A percentile compares a stretch with the other conserved stretches of the same genome.
These are phyloP conservation scores for Vanrija sp. DNA, from an alignment of 1,284 basidiomycete genomes.

Conservation along the genomic window DNA sequence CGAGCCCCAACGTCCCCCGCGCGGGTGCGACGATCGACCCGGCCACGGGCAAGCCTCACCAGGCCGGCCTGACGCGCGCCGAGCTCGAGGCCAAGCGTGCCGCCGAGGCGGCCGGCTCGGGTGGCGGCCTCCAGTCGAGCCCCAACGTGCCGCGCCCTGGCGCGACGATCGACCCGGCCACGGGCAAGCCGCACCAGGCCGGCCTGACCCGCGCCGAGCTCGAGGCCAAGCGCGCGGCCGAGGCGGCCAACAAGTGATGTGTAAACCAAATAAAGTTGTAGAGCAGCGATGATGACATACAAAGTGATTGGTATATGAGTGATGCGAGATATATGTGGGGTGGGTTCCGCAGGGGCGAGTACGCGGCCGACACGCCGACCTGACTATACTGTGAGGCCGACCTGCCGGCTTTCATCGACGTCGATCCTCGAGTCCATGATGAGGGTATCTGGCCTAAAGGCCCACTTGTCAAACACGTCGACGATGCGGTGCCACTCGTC, in stretches of 20 bases:
- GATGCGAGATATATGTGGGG: too few relatives aligned
- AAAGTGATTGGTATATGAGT: too few relatives aligned
- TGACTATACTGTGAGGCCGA: too few relatives aligned
- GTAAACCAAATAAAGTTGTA: constrained; percentile 24
- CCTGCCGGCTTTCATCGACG: too few relatives aligned
- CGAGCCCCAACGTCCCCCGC: constrained; percentile 27
- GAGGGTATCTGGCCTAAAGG: constrained; percentile 35
- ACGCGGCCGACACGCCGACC: too few relatives aligned
- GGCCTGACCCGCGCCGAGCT: constrained; percentile 41
- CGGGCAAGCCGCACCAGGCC: constrained; percentile 33
- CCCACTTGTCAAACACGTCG: constrained; percentile 44
- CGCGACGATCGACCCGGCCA: constrained; percentile 30
- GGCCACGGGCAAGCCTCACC: constrained; percentile 32
- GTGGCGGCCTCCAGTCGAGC: constrained; percentile 21
- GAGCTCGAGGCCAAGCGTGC: constrained; percentile 33
- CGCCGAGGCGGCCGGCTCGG: constrained; percentile 45
- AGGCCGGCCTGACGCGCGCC: constrained; percentile 36
- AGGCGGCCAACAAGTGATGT: constrained; percentile 49
- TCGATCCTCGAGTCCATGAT: too few relatives aligned
- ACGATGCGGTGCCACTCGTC: constrained; percentile 40
- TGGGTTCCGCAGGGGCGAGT: too few relatives aligned
- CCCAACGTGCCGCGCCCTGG: constrained; percentile 29
- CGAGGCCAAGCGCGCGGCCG: constrained; percentile 32
- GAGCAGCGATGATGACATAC: too few relatives aligned
- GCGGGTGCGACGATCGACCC: constrained; percentile 33